Conservation (phyloP, 2,329 filamentous ascomycete genomes). For the Volutella citrinella region DNA sequence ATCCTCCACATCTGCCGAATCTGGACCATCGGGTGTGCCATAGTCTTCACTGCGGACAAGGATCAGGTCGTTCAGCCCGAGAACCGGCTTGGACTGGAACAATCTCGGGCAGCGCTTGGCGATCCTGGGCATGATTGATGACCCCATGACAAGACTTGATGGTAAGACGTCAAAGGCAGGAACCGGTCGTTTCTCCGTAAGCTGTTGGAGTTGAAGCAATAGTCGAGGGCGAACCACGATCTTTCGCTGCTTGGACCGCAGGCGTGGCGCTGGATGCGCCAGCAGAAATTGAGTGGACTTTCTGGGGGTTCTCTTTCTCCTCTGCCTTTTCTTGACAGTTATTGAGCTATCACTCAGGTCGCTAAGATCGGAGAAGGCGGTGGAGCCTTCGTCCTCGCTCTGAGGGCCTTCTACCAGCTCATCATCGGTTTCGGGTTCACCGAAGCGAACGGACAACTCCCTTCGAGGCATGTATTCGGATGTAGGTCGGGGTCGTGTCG, state of each 20-base stretch:
- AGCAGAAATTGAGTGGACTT: slow-evolving; percentile 64
- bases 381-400: slow-evolving; percentile 49
- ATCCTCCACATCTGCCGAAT: slow-evolving; percentile 41
- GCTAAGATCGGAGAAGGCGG: slow-evolving; percentile 41
- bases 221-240: slow-evolving; percentile 62
- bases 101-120: slow-evolving; percentile 61
- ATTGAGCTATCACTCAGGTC: slow-evolving; percentile 46
- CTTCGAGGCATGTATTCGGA: slow-evolving; percentile 38
- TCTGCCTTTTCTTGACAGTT: slow-evolving; percentile 33
- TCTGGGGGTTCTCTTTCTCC: slow-evolving; percentile 45
- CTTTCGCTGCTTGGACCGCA: slow-evolving; percentile 60
- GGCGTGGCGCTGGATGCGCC: slow-evolving; percentile 62
- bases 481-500: slow-evolving; percentile 27
- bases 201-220: slow-evolving; percentile 67
- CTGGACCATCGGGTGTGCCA: slow-evolving; percentile 25
- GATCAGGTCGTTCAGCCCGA: slow-evolving; percentile 68
- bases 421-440: slow-evolving; percentile 31
- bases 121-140: slow-evolving; percentile 56
- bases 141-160: slow-evolving; percentile 55
- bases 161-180: slow-evolving; percentile 74
- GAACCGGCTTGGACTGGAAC: slow-evolving; percentile 59
- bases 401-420: slow-evolving; percentile 19
- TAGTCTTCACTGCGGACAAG: slow-evolving; percentile 71
- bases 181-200: slow-evolving; percentile 59
- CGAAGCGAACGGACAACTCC: slow-evolving; percentile 47